Evolutionary conservation across 495 filamentous ascomycete genomes (phyloP).

Genomic region (Physcia stellaris): DNA sequence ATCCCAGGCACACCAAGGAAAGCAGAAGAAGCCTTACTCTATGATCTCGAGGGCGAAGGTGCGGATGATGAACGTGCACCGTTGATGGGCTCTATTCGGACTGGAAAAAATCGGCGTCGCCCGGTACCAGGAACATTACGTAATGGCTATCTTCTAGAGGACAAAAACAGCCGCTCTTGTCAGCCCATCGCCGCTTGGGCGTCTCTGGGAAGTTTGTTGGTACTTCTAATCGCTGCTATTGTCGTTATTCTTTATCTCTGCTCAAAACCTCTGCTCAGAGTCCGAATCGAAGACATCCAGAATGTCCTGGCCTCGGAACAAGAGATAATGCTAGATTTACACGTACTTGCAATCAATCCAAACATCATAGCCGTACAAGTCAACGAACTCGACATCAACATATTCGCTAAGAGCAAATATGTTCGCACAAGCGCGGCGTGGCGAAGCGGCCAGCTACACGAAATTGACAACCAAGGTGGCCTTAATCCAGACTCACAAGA

Average conservation of each 20-base stretch:
- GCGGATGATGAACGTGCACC: constrained; percentile 89
- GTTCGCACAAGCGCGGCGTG: constrained; percentile 67
- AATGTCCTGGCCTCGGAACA: constrained; percentile 89
- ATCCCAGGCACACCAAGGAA: constrained; percentile 35
- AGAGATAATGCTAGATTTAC: constrained; percentile 86
- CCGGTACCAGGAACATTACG: constrained; percentile 48
- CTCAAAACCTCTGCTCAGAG: constrained; percentile 70
- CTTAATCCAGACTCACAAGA: neutral
- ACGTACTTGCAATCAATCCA: constrained; percentile 79
- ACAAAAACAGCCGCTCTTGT: constrained; percentile 48
- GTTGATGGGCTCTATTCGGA: constrained; percentile 53
- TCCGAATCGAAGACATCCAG: constrained; percentile 61
- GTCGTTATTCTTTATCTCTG: constrained; percentile 80
- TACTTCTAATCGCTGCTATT: constrained; percentile 64
- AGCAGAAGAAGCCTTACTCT: constrained; percentile 41
- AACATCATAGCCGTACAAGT: constrained; percentile 80
- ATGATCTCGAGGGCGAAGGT: constrained; percentile 59
- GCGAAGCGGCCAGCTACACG: constrained; percentile 36
- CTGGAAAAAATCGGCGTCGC: constrained; percentile 45
- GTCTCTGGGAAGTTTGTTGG: constrained; percentile 56
- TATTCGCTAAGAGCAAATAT: constrained; percentile 86
- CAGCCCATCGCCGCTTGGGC: constrained; percentile 69
- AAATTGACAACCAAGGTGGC: neutral
- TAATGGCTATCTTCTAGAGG: constrained; percentile 62
- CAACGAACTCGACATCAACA: constrained; percentile 69